Evolutionary conservation across 257 asterid genomes (phyloP), one percentile per base, ranked within the genome.

Genomic region (Nicotiana paniculata): DNA sequence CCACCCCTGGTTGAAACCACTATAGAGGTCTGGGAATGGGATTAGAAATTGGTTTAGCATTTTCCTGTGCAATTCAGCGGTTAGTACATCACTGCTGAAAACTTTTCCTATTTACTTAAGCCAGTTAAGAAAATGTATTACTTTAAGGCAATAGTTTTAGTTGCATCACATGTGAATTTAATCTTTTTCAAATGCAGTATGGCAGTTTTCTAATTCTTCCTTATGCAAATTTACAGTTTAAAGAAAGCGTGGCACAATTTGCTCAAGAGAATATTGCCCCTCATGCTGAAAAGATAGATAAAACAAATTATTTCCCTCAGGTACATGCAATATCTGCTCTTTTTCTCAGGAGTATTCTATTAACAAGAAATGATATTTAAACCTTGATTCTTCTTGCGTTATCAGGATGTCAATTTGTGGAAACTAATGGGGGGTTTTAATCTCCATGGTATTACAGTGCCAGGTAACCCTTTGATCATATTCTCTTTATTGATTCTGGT

Each of bases 211-310:
- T 78, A 15, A 75, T 39, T 51, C 62, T 75, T 72, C 5, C 16
- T 4, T 75, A 48, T 26, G 63, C 26, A 75, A 51, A 7, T 15
- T 81, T 67, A 35, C 95, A 96, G 99, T 96, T 96, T 81, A 94
- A 96, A 85, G 98, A 94, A 88, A 96, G 99, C 10, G 97, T 96
- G 84, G 88, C 97, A 18, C 98, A 94, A 79, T 96, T 96, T 85
- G 94, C 99, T 80, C 94, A 89, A 90, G 98, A 96, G 82, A 90
- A 89, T 81, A 93, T 96, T 86, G 96, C 97, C n/a, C 99, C 98
- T 83, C 92, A 90, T 88, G 98, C 99, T 39, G 77, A 96, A 9
- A 86, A 91, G 80, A 93, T 96, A 46, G 99, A 96, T 91, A 90
- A 85, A 86, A 89, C 98, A 59, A 96, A 96, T 86, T 88, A 88